Percentiles rank a stretch among this genome's conserved stretches.
Evolutionary conservation across 306 rosid genomes (phyloP).

Genomic region (Begonia fuchsioides): DNA sequence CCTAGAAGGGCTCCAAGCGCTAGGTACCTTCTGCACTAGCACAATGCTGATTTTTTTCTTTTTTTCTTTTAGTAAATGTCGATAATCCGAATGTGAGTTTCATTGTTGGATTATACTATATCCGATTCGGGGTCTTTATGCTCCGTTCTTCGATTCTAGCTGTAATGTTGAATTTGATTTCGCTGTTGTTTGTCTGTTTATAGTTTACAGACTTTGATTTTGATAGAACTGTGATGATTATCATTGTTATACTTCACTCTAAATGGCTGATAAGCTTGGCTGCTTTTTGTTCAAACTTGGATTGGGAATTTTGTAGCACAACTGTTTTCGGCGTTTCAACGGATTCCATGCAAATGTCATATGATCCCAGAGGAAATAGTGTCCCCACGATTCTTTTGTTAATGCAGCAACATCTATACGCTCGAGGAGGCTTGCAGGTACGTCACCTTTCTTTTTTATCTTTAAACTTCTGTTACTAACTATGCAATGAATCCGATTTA

Average conservation of each 20-base stretch:
- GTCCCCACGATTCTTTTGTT: constrained; percentile 85
- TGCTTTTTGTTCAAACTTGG: constrained; percentile 1
- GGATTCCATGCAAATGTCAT: constrained; percentile 82
- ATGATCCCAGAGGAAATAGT: constrained; percentile 81
- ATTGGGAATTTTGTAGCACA: constrained; percentile 32
- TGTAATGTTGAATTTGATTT: constrained; percentile 1
- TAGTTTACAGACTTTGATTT: too few species aligned
- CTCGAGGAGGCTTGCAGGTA: constrained; percentile 84
- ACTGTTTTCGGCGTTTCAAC: constrained; percentile 92
- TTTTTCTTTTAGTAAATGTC: neutral
- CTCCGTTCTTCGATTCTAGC: constrained; percentile 4
- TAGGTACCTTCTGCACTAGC: constrained; percentile 26
- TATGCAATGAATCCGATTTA: too few species aligned
- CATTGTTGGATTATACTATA: neutral
- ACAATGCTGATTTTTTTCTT: neutral
- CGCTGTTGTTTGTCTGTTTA: too few species aligned
- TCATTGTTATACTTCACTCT: too few species aligned
- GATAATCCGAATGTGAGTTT: too few species aligned
- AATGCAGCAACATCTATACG: constrained; percentile 64
- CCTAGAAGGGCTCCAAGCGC: constrained; percentile 95
- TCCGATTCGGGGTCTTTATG: neutral
- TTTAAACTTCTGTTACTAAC: neutral
- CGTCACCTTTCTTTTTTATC: constrained; percentile 5
- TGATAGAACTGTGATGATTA: neutral
- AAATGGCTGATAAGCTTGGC: neutral